phyloP scores from a whole-genome alignment of 306 rosid genomes.

The Medicago arabica region DNA sequence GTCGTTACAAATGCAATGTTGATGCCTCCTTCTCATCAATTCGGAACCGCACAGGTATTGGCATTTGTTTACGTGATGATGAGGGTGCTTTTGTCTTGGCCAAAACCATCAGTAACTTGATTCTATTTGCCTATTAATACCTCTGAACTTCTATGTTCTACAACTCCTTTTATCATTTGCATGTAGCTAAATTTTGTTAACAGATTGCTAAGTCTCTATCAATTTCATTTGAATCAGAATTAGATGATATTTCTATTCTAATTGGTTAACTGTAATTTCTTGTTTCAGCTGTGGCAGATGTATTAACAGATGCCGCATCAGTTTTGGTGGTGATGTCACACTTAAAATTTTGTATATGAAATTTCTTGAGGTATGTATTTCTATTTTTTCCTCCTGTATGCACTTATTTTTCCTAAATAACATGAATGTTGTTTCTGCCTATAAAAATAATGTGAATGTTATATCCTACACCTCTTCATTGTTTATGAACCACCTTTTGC shows the following conservation, averaged over 20 bases:
- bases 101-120: neutral
- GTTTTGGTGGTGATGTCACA: slow-evolving; percentile 93
- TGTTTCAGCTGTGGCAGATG: slow-evolving; percentile 97
- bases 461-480: too few species aligned
- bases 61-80: too few species aligned
- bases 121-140: too few species aligned
- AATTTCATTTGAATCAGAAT: slow-evolving; percentile 36
- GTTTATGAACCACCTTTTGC: too few species aligned
- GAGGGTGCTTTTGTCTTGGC: too few species aligned
- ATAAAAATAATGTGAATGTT: too few species aligned
- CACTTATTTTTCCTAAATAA: neutral
- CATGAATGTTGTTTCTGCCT: slow-evolving; percentile 21
- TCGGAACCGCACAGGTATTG: too few species aligned
- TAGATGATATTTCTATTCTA: slow-evolving; percentile 27
- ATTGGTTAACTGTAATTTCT: slow-evolving; percentile 43
- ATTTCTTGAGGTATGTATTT: slow-evolving; percentile 81
- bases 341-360: slow-evolving; percentile 81
- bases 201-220: neutral
- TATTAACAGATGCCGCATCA: slow-evolving; percentile 92
- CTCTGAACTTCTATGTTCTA: slow-evolving; percentile 35
- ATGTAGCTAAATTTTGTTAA: slow-evolving; percentile 14
- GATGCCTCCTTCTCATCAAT: too few species aligned
- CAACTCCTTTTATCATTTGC: slow-evolving; percentile 23
- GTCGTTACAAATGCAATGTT: too few species aligned
- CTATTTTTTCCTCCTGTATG: slow-evolving; percentile 21